Base-by-base conservation (phyloP, 164 flowering plant species). In the Umbilicus rupestris region DNA sequence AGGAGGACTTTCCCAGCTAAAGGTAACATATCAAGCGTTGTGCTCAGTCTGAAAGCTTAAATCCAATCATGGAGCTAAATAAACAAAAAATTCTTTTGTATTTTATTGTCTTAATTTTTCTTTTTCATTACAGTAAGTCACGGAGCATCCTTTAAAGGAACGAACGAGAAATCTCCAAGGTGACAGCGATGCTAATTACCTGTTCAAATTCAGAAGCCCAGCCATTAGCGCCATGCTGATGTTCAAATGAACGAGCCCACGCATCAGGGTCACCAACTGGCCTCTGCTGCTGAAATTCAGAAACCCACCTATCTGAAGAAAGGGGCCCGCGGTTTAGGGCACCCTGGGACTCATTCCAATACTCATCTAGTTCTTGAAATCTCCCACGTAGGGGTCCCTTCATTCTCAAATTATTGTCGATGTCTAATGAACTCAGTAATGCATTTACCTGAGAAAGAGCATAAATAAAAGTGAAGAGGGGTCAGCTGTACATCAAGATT, bases 191-290 rank as follows among this genome's bases (percentile, higher is more conserved):
- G 3, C 5, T n/a, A 60, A 30, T 76, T 69, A 86, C 99, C 82
- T 82, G 90, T 74, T 87, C 89, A 83, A 87, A 94, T 79, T 94
- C 95, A 66, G 97, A 85, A 31, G 85, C 96, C 98, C 98, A 94
- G 29, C 90, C 92, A 82, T 78, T 81, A 59, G 82, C 76, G 62
- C 97, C 93, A 76, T 91, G 87, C 71, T 87, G 93, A 60, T 76
- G 87, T 66, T 87, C 92, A 79, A 90, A 94, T 62, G 91, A 80
- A 67, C 72, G 80, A 37, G 78, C 95, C 98, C 97, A 94, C 30
- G 82, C 71, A 55, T 85, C 74, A 68, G 92, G 90, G 49, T 77
- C 71, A 65, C 67, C 81, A 72, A 76, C 71, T 70, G 74, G 73
- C 65, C 66, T 74, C 19, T 75, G 82, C 39, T 82, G 96, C 66